These are phyloP conservation scores for Hymenoscyphus repandus DNA, from an alignment of 2,329 filamentous ascomycete species.

Conservation along the genomic window DNA sequence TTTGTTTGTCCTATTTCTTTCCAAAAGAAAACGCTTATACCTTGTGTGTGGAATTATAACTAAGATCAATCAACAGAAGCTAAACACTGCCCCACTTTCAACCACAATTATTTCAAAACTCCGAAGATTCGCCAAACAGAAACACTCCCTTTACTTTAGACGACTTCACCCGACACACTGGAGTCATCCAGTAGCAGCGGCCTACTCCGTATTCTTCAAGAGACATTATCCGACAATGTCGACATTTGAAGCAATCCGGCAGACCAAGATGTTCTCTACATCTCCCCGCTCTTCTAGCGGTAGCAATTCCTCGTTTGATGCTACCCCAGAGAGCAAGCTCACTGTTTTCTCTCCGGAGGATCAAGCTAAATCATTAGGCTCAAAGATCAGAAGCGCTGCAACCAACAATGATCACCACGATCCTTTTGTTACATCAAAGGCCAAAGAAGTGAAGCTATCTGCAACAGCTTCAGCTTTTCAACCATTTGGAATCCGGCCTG, in stretches of 20 bases:
- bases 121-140: too few relatives aligned
- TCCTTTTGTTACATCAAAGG: constrained; percentile 43
- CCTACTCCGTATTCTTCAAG: background rate
- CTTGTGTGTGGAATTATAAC: too few relatives aligned
- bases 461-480: constrained; percentile 59
- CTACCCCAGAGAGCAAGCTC: constrained; percentile 59
- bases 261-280: background rate
- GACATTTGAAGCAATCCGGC: background rate
- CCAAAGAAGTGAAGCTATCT: constrained; percentile 49
- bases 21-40: too few relatives aligned
- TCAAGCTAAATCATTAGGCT: constrained; percentile 3
- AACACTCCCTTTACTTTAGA: too few relatives aligned
- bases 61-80: too few relatives aligned
- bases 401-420: constrained; percentile 29
- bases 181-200: background rate
- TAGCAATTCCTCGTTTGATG: constrained; percentile 51
- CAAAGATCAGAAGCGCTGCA: constrained; percentile 22
- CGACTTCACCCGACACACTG: too few relatives aligned
- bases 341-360: constrained; percentile 61
- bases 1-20: too few relatives aligned
- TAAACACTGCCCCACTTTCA: too few relatives aligned
- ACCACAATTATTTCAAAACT: too few relatives aligned
- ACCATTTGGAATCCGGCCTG: constrained; percentile 35
- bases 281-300: constrained; percentile 41
- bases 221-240: background rate